Percentiles rank a stretch among this genome's conserved stretches.
These are phyloP conservation scores for Triticum aestivum DNA, from an alignment of 176 grass and related monocot species.

Conservation along the genomic window IWGSC_CS_RefSeq_v2.1 NC_057808.1:112043969-112044468, in stretches of 20 bases:
- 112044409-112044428: slow-evolving; percentile 75
- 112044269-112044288: slow-evolving; percentile 32
- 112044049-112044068: slow-evolving; percentile 25
- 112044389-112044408: slow-evolving; percentile 67
- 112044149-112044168: slow-evolving; percentile 40
- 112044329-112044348: slow-evolving; percentile 48
- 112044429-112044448: slow-evolving; percentile 89
- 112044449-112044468: slow-evolving; percentile 86
- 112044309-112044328: slow-evolving; percentile 21
- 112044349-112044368: slow-evolving; percentile 51
- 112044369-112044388: slow-evolving; percentile 69
- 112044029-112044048: slow-evolving; percentile 13
- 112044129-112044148: slow-evolving; percentile 46
- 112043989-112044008: slow-evolving; percentile 7
- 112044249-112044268: slow-evolving; percentile 24
- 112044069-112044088: slow-evolving; percentile 3
- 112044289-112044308: slow-evolving; percentile 20
- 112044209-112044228: slow-evolving; percentile 50
- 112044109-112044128: neutral
- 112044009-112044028: slow-evolving; percentile 18
- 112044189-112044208: slow-evolving; percentile 22
- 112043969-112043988: neutral
- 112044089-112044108: slow-evolving; percentile 27
- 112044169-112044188: slow-evolving; percentile 37
- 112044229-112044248: slow-evolving; percentile 67